Evolutionary conservation across 352 stramenopile species (phyloP), one percentile per base, ranked within the genome.

Genomic region (Saprolegnia diclina): DNA sequence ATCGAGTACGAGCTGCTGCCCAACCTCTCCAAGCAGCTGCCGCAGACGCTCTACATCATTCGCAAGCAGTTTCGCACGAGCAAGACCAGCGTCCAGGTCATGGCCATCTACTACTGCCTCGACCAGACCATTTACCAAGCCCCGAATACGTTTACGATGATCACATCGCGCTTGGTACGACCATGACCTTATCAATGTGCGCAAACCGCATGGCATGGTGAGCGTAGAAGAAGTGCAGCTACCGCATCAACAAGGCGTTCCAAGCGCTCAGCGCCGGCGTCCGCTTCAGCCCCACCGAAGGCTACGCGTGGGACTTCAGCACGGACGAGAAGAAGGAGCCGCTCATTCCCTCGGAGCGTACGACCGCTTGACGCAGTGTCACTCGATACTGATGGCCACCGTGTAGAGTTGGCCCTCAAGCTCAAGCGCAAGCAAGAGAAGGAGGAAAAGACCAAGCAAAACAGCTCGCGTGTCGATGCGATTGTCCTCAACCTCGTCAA

Each of bases 21-120:
- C 26, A 94, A 92, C 75, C 59, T 73, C 24, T 80, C 85, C 72
- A 91, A 94, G 76, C 88, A 94, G 75, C 62, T 96, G 35, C 86
- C 86, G 54, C 86, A 94, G 74, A 84, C 91, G 68, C 82, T 95
- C 57, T 96, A 86, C 54, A 79, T 94, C 65, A 86, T 96, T 53
- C 85, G 87, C 72, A 96, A 96, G 71, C 87, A 96, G 75, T 79
- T 87, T 13, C 85, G 88, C 35, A 84, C 76, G 63, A 76, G 82
- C 3, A 84, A 83, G 50, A 94, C 79, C 50, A 85, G 90, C 61
- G 83, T 92, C 50, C 83, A 91, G 72, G 77, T 83, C 40, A 78
- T 95, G 69, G 87, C 85, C 71, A 77, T 95, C 50, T 96, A 96
- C 72, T 96, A 96, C 71, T 87, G 94, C 72, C 77, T 96, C 44